These are phyloP conservation scores for Citrus trifoliata DNA, from an alignment of 345 rosid species.

Conservation along the genomic window DNA sequence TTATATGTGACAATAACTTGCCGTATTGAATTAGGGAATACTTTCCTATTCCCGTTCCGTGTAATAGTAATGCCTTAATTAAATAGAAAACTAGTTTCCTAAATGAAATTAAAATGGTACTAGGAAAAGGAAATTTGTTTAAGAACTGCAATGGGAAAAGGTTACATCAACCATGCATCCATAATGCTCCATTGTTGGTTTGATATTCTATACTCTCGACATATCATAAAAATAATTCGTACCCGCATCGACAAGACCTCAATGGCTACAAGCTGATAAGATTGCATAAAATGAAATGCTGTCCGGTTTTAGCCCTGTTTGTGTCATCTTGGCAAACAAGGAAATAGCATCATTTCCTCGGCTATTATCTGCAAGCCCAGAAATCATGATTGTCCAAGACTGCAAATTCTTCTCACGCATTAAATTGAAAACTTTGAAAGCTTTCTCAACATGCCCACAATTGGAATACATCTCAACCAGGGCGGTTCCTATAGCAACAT, in stretches of 20 bases:
- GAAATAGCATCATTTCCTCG: constrained; percentile 16
- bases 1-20: too few relatives aligned
- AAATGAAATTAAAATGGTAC: too few relatives aligned
- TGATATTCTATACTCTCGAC: too few relatives aligned
- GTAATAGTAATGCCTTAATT: too few relatives aligned
- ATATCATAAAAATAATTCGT: too few relatives aligned
- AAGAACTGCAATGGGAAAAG: too few relatives aligned
- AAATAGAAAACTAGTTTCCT: too few relatives aligned
- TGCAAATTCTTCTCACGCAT: constrained; percentile 39
- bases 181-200: too few relatives aligned
- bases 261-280: constrained; percentile 33
- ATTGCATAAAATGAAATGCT: constrained; percentile 21
- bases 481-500: constrained; percentile 46
- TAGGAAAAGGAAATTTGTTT: too few relatives aligned
- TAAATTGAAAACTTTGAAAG: constrained; percentile 29
- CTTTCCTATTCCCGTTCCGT: neutral
- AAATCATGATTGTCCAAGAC: constrained; percentile 46
- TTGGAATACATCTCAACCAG: constrained; percentile 54
- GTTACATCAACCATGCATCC: too few relatives aligned
- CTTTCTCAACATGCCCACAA: constrained; percentile 36
- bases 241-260: constrained; percentile 27
- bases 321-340: constrained; percentile 23
- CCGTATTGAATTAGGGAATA: too few relatives aligned
- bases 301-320: constrained; percentile 22
- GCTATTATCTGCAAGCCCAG: constrained; percentile 33